Base-by-base conservation (phyloP, 2,329 filamentous ascomycete genomes). In the Xylariomycetidae sp. region DNA sequence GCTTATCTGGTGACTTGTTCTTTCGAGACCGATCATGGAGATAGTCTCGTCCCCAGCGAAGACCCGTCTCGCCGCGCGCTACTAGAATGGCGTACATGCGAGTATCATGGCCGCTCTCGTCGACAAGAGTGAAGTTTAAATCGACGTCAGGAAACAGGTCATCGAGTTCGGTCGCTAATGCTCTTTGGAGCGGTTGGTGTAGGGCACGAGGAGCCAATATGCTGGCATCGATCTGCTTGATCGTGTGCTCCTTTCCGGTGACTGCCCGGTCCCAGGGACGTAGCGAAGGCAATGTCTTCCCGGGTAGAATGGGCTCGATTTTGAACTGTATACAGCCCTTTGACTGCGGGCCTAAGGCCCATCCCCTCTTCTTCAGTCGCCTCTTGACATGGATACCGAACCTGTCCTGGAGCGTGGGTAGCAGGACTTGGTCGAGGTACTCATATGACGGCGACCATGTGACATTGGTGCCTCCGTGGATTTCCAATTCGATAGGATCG, bases 381-480 rank as follows among this genome's bases (percentile, higher is more conserved):
- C 72, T 51, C 38, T 70, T 62, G 4, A 75, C 60, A 1, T 37
- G 34, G 25, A 78, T 53, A 2, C 65, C 63, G 34, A 78, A 76
- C 4, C 61, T 60, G 3, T 61, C 57, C 46, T 73, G 60, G 1
- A 81, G 54, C 1, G 63, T 59, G 3, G 76, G 76, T 19, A 79
- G 54, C 1, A 81, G 60, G 1, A 80, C 69, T 46, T 79, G 76
- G 46, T 77, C 72, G 4, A 79, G 56, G 46, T 80, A 82, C 46
- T 82, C 76, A 38, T 65, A 78, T n/a, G 68, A 74, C 1, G 66
- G 60, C 1, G 74, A 76, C 47, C 66, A 76, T 8, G 63, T 59
- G 3, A 74, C 68, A 42, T 81, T 79, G 1, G 76, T 79, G 12
- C 76, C 76, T 5, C 76, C 76, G 2, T 65, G 61, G 6, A 81